Evolutionary conservation across 441 rosid genomes (phyloP), one percentile per base, ranked within the genome.

Genomic region (Croton laevigatus): DNA sequence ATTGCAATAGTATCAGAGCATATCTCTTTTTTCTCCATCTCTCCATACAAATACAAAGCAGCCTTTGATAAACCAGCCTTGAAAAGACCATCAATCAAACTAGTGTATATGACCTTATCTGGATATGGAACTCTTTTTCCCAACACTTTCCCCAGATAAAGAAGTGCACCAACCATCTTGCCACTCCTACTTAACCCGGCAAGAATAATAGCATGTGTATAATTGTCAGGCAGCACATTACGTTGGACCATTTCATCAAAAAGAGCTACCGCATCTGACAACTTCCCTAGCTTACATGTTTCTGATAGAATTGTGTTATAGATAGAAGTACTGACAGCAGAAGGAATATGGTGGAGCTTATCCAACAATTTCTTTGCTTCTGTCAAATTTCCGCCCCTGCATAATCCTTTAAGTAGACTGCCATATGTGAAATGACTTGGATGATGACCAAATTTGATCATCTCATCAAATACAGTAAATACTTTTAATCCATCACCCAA

Each of bases 321-420:
- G 71, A 80, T 71, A 45, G 80, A 75, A 77, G 85, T 82, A 69
- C 90, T 94, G 63, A 91, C 88, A 70, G 87, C 85, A 70, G 69
- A 74, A 75, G 88, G 94, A 78, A 85, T 79, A 69, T 45, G 61
- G 66, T 83, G 86, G 48, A 91, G 86, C 57, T 71, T 74, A 62
- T 71, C 74, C 69, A 94, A 78, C 59, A 94, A 82, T 71, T 75
- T 82, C 84, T 82, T 87, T 3, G 90, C 98, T 80, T 83, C 86
- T 72, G 52, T 76, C 38, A 81, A 70, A 71, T 89, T 82, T 65
- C 97, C 88, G 59, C 93, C 87, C 78, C 69, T 87, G 79, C 96
- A 91, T 65, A 91, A 82, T 79, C 91, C 98, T 85, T 89, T 94
- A 57, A 91, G 90, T 44, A 94, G 81, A 76, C 93, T 76, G 19